Evolutionary conservation across 225 moss, liverwort and hornwort genomes (phyloP), one percentile per base, ranked within the genome.

Genomic region (Thuidium tamariscinum): DNA sequence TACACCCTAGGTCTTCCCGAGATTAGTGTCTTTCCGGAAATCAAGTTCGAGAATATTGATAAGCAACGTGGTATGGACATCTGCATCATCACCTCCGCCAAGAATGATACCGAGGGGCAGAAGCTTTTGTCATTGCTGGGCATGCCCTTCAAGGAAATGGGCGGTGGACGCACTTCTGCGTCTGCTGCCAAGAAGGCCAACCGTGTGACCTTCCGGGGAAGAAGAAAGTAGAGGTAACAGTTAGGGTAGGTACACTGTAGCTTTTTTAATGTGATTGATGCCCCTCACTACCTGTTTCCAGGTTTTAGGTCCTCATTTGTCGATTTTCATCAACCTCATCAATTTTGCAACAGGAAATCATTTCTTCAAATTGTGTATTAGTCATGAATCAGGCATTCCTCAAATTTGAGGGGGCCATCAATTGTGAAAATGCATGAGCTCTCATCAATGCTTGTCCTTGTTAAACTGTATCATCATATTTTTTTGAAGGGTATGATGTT

Each of bases 21-120:
- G 88, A 96, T 95, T 67, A 98, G 98, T 77, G 96, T 98, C 83
- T 98, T 98, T 74, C 98, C 98, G 1, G 98, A 99, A 82, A 96
- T 99, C 84, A 94, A 92, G 84, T 97, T 99, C 16, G 97, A 99
- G 91, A 95, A 95, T 81, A 95, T 97, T 51, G 99, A 99, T 60
- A 97, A 93, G 89, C 89, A 95, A 67, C 91, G 95, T 18, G 99
- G 97, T 8, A 93, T 99, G 95, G 99, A 99, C 86, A 89, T 97
- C 32, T 94, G 90, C 91, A 97, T 99, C 39, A 41, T 96, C 80
- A 99, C 92, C 54, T 74, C 95, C 2, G 96, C 98, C 30, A 94
- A 87, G 85, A 93, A 91, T 44, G 96, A 98, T 27, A 84, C 90
- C 14, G 95, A 98, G 79, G 95, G 95, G 62, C 94, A 93, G 82